Conservation (phyloP, 2,329 filamentous ascomycete species). For the Juglanconis sp. region DNA sequence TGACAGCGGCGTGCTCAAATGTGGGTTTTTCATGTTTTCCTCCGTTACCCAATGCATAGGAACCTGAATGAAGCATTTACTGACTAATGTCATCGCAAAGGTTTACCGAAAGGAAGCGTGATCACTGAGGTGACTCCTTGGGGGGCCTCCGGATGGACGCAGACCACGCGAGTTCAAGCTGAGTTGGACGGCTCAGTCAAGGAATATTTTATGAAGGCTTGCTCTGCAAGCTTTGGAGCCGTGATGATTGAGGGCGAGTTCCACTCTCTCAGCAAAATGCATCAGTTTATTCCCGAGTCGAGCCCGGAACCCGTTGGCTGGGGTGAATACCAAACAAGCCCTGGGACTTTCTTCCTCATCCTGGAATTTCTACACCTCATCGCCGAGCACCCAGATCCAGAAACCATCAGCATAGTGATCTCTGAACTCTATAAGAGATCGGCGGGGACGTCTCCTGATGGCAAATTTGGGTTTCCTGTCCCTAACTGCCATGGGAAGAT, state of each 20-base stretch:
- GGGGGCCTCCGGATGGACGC: conserved; percentile 1
- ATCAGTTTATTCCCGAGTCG: not conserved
- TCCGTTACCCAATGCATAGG: not conserved
- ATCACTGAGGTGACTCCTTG: not conserved
- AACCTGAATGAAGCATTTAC: not conserved
- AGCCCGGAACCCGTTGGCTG: conserved; percentile 3
- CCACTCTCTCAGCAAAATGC: not conserved
- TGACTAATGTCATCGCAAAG: not conserved
- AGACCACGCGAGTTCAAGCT: not conserved
- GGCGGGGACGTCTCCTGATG: not conserved
- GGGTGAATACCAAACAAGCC: not conserved
- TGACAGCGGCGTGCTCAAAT: too few relatives aligned
- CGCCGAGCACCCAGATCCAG: not conserved
- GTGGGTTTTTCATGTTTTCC: too few relatives aligned
- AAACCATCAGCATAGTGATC: not conserved
- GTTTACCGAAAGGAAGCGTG: not conserved
- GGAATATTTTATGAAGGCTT: conserved; percentile 1
- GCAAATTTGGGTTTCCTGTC: conserved; percentile 1
- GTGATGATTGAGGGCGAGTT: not conserved
- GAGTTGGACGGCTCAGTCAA: not conserved
- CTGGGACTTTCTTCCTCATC: conserved; percentile 1
- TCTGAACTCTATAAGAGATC: not conserved
- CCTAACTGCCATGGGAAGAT: conserved; percentile 9
- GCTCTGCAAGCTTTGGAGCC: not conserved
- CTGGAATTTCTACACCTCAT: conserved; percentile 1